Conservation (phyloP, 495 filamentous ascomycete genomes). For the Sordaria brevicollis region DNA sequence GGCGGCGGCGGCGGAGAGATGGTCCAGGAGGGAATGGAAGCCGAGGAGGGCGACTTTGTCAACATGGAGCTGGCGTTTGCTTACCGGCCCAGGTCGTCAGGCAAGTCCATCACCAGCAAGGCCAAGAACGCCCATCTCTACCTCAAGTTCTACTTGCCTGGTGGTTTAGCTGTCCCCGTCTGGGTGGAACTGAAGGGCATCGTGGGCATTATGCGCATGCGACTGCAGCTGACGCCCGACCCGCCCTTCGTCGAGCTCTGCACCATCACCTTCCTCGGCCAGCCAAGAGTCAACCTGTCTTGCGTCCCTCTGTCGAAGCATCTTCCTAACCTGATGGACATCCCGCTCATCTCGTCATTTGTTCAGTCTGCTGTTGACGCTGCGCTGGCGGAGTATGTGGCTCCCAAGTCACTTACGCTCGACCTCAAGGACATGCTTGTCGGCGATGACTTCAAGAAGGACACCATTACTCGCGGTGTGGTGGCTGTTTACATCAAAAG, state of each 20-base stretch:
- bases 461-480: conserved; percentile 53
- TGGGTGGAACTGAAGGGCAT: conserved; percentile 64
- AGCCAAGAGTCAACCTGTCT: conserved; percentile 58
- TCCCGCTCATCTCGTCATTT: conserved; percentile 61
- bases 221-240: conserved; percentile 59
- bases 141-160: conserved; percentile 56
- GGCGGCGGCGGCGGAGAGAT: conserved; percentile 23
- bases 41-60: conserved; percentile 63
- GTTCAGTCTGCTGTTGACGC: conserved; percentile 64
- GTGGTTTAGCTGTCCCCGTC: conserved; percentile 48
- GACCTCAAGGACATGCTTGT: conserved; percentile 65
- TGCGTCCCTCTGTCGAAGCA: conserved; percentile 57
- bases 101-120: conserved; percentile 46
- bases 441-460: conserved; percentile 68
- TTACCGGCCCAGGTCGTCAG: conserved; percentile 48
- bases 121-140: conserved; percentile 60
- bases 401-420: conserved; percentile 60
- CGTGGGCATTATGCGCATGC: conserved; percentile 52
- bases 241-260: conserved; percentile 62
- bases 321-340: conserved; percentile 58
- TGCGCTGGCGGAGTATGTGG: conserved; percentile 60
- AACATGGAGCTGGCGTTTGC: conserved; percentile 62
- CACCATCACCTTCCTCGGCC: conserved; percentile 66
- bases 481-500: conserved; percentile 51
- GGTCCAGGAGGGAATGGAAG: conserved; percentile 56